phyloP scores from a whole-genome alignment of 176 grass and related monocot genomes.

The Avena atlantica region DNA sequence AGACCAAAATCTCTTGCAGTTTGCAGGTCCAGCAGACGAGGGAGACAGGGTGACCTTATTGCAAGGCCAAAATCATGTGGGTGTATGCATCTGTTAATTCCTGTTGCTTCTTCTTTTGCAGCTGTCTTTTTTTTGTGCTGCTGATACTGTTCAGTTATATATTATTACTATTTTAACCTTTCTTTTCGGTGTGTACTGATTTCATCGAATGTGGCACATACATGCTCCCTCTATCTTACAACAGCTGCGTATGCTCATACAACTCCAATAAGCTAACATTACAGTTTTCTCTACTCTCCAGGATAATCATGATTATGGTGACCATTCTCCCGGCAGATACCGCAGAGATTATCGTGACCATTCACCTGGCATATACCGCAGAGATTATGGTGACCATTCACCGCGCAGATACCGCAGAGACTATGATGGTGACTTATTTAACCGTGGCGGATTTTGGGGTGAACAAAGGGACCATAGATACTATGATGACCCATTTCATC shows the following conservation, averaged over 20 bases:
- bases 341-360: background rate
- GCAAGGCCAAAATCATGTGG: background rate
- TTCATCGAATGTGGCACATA: background rate
- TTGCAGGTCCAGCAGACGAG: background rate
- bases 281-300: conserved; percentile 20
- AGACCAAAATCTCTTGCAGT: background rate
- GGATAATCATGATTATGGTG: background rate
- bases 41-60: background rate
- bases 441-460: background rate
- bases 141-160: background rate
- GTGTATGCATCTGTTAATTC: background rate
- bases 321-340: background rate
- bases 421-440: background rate
- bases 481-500: background rate
- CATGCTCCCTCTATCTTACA: background rate
- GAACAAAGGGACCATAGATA: background rate
- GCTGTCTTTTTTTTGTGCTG: background rate
- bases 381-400: background rate
- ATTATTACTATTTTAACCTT: background rate
- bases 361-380: no score
- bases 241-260: background rate
- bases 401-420: background rate
- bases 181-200: background rate
- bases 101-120: background rate
- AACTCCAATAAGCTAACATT: conserved; percentile 27